A percentile compares a stretch with the other conserved stretches of the same genome.
Conservation (phyloP, 257 asterid species). For the Solanum appendiculatum region DNA sequence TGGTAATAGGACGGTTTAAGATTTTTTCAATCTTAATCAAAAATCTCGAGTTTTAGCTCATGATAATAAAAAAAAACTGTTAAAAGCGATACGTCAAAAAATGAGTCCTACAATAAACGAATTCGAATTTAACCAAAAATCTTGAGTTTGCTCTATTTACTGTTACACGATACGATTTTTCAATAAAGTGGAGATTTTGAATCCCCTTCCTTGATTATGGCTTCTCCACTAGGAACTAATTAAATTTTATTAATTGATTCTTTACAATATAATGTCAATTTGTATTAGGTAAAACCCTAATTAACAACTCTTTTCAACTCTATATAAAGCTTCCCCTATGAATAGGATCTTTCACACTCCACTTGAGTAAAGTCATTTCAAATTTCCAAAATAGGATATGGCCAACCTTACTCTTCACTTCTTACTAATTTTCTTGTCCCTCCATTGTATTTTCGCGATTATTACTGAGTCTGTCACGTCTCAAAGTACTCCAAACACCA, state of each 20-base stretch:
- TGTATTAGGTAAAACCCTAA: not conserved
- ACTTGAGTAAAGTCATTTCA: not conserved
- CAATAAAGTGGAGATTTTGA: not conserved
- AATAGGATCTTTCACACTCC: not conserved
- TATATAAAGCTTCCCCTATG: constrained; percentile 9
- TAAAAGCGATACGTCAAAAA: not conserved
- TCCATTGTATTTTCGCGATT: not conserved
- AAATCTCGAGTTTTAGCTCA: rapidly evolving
- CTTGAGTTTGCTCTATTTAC: rapidly evolving
- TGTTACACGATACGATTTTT: not conserved
- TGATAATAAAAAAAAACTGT: not conserved
- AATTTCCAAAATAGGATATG: constrained; percentile 1
- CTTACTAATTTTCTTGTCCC: constrained; percentile 18
- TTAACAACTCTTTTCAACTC: not conserved
- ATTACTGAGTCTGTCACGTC: not conserved
- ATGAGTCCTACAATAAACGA: rapidly evolving
- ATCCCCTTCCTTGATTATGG: not conserved
- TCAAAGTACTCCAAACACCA: not conserved
- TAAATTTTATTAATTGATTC: not conserved
- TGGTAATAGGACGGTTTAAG: not conserved
- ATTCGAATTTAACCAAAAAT: not conserved
- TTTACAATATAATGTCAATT: not conserved
- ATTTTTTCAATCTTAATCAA: not conserved
- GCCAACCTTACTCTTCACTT: constrained; percentile 13
- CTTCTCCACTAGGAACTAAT: not conserved